These are phyloP conservation scores for Picochlorum costavermella DNA, from an alignment of 139 green algal genomes.

Conservation along the genomic window DNA sequence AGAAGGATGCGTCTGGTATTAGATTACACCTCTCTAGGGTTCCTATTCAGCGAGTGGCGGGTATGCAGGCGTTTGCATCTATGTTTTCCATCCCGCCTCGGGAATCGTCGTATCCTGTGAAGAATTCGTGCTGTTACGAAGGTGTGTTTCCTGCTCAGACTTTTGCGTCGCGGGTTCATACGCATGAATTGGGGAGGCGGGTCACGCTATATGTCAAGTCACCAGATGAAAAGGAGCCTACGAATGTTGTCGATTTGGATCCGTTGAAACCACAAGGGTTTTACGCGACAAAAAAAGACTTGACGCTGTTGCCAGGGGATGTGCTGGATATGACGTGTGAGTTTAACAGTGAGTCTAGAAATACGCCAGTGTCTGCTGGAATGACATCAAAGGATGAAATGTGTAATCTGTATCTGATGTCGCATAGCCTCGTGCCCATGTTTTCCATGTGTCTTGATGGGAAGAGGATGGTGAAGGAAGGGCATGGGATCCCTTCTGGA, in stretches of 20 bases:
- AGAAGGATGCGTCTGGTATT: slow-evolving; percentile 56
- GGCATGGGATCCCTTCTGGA: neutral
- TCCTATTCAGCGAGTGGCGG: slow-evolving; percentile 44
- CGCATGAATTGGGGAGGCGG: slow-evolving; percentile 59
- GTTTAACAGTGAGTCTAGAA: slow-evolving; percentile 72
- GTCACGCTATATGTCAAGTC: slow-evolving; percentile 32
- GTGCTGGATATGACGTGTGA: slow-evolving; percentile 52
- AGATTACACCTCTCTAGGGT: slow-evolving; percentile 37
- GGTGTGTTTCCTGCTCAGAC: slow-evolving; percentile 56
- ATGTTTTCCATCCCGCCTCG: slow-evolving; percentile 58
- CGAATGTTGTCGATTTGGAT: slow-evolving; percentile 23
- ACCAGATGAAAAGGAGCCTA: neutral
- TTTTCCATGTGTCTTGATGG: slow-evolving; percentile 36
- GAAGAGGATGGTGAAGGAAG: neutral
- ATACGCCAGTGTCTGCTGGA: slow-evolving; percentile 6
- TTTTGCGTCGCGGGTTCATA: slow-evolving; percentile 80
- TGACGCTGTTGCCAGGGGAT: slow-evolving; percentile 37
- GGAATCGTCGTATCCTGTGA: slow-evolving; percentile 32
- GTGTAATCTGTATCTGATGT: slow-evolving; percentile 90
- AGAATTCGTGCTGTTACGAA: slow-evolving; percentile 69
- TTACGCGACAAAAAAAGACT: slow-evolving; percentile 31
- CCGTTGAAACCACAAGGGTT: slow-evolving; percentile 65
- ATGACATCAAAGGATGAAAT: slow-evolving; percentile 63
- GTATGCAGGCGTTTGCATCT: slow-evolving; percentile 57
- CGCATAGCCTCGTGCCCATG: slow-evolving; percentile 31